Base-by-base conservation (phyloP, 208 protist species). In the Kentomonas sorsogonicus region DNA sequence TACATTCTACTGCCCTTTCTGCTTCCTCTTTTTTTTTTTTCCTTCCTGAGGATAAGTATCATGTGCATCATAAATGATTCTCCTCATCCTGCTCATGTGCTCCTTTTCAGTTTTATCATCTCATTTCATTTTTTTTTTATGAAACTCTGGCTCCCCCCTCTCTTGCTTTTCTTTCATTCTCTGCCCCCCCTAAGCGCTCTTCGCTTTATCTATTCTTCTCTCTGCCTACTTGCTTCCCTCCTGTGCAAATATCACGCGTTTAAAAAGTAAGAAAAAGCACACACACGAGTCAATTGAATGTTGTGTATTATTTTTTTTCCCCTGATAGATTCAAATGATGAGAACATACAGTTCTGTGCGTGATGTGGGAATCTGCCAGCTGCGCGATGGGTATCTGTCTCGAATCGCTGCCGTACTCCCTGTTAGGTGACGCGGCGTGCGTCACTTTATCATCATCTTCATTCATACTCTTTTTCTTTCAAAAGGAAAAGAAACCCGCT, bases 1-100 rank as follows among this genome's bases (percentile, higher is more conserved):
- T 29, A 41, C 13, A 34, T 5, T 53, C 46, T 57, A 20, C 34
- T 23, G 23, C 36, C 43, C 15, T 39, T 45, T 56, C 25, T 27
- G 33, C 25, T 63, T 57, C 7, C 31, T 47, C 9, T 43, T 50
- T 34, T 43, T 31, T 46, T 72, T 61, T 22, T 55, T 65, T 31
- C 22, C 6, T 39, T 38, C 3, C 58, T 50, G 5, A 27, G 3
- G 11, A n/a, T 11, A 40, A n/a, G n/a, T n/a, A n/a, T n/a, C n/a
- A n/a, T n/a, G n/a, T n/a, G n/a, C n/a, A n/a, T n/a, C n/a, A n/a
- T n/a, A n/a, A n/a, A n/a, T n/a, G n/a, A n/a, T n/a, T n/a, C n/a
- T n/a, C n/a, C n/a, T n/a, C n/a, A n/a, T n/a, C n/a, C n/a, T n/a
- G n/a, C n/a, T n/a, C n/a, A n/a, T n/a, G n/a, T n/a, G n/a, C 9